A percentile compares a stretch with the other conserved stretches of the same genome.
Evolutionary conservation across 2,329 filamentous ascomycete genomes (phyloP).

Genomic region (Rhynchosporium graminicola): DNA sequence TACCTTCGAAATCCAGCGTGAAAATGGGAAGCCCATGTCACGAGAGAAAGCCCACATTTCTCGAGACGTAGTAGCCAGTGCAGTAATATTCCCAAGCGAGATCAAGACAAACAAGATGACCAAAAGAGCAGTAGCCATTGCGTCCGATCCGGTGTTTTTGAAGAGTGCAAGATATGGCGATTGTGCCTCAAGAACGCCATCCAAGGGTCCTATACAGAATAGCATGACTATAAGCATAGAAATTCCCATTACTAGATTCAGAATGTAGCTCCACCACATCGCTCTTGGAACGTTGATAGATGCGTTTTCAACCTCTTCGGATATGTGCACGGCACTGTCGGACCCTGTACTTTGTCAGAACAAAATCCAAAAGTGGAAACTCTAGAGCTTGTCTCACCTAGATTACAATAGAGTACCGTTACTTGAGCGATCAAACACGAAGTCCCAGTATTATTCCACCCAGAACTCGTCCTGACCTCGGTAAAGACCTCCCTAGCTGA

Average conservation of each 20-base stretch:
- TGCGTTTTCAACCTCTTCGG: conserved; percentile 53
- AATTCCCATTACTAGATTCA: conserved; percentile 51
- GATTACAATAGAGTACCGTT: conserved; percentile 34
- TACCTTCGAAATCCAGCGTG: conserved; percentile 45
- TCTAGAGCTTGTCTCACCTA: conserved; percentile 34
- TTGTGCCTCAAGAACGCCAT: conserved; percentile 49
- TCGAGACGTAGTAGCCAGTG: conserved; percentile 42
- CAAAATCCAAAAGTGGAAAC: background rate
- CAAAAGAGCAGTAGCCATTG: conserved; percentile 49
- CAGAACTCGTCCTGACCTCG: conserved; percentile 39
- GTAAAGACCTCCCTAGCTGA: conserved; percentile 38
- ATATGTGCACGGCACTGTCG: conserved; percentile 43
- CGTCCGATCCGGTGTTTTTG: conserved; percentile 46
- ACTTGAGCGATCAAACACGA: conserved; percentile 43
- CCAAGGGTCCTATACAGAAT: conserved; percentile 41
- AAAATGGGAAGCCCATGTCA: conserved; percentile 47
- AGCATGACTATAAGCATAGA: conserved; percentile 41
- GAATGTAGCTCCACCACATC: conserved; percentile 49
- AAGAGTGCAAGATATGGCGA: conserved; percentile 42
- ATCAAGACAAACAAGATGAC: conserved; percentile 46
- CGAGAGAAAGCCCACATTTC: conserved; percentile 48
- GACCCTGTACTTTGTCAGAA: conserved; percentile 20
- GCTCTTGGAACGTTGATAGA: conserved; percentile 49
- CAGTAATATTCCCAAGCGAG: conserved; percentile 44
- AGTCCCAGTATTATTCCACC: conserved; percentile 41